Conservation (phyloP, 768 basidiomycete genomes). For the Boletellus ananas region DNA sequence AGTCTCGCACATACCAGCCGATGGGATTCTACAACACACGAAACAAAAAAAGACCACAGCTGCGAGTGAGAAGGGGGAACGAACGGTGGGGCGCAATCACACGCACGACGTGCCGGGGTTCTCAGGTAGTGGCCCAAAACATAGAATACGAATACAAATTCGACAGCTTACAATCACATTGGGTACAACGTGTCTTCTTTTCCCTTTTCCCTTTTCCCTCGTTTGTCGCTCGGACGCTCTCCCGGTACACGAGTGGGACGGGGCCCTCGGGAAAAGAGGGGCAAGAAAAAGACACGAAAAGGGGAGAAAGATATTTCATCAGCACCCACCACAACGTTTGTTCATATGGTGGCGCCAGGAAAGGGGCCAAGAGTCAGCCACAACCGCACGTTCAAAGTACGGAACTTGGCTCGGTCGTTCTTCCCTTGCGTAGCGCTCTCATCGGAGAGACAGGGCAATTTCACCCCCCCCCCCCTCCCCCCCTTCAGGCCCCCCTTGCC, state of each 20-base stretch:
- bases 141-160: neutral
- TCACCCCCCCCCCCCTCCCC: no score
- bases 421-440: neutral
- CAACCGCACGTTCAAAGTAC: neutral
- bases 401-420: neutral
- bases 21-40: neutral
- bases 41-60: neutral
- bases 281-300: no score
- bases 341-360: neutral
- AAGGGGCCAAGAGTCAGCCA: neutral
- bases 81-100: neutral
- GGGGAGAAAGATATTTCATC: neutral
- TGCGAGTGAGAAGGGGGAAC: neutral
- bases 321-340: conserved; percentile 7
- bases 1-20: neutral
- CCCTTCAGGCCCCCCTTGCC: no score
- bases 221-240: neutral
- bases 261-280: neutral
- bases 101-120: conserved; percentile 6
- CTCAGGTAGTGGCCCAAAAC: conserved; percentile 5
- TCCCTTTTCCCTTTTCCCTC: neutral
- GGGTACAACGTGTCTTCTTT: conserved; percentile 13
- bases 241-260: neutral
- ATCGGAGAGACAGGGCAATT: no score
- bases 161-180: conserved; percentile 16